Base-by-base conservation (phyloP, 2,329 filamentous ascomycete genomes). In the Claviceps sp. region DNA sequence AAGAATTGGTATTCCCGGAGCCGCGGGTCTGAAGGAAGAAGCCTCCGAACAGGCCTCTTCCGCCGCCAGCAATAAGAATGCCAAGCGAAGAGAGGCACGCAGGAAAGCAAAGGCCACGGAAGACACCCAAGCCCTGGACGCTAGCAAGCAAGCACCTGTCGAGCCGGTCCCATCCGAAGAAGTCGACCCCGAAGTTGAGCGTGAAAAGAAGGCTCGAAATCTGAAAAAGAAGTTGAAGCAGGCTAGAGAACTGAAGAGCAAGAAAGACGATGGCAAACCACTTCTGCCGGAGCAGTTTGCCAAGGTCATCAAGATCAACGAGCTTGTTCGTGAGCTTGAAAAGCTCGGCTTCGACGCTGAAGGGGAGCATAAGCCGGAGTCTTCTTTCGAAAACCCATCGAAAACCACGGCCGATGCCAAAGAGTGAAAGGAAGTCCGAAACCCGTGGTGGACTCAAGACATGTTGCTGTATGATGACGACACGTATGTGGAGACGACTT, bases 301-400 rank as follows among this genome's bases (percentile, higher is more conserved):
- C 60, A 98, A 98, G 72, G 88, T 98, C 52, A 94, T 95, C 66
- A 95, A 93, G 69, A 95, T 98, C 65, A 89, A 88, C 56, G 93
- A 98, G 71, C 77, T 98, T 49, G 83, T 96, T 53, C 80, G 89
- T 13, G 90, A 97, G 65, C 71, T 98, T 52, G 87, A 94, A 61
- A 77, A 79, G 2, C 74, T 98, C 30, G 91, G 91, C 0, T 89
- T 97, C 56, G 85, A 94, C 65, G 70, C 79, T 1, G 85, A 94
- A 9, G 88, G 84, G 2, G 85, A 90, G 57, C 69, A 70, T 1
- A 74, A 73, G 57, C 52, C 54, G 6, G 57, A 60, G 43, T 14
- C 46, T 4, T n/a, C 45, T 5, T 18, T 40, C 2, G 56, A 57
- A 22, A 53, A 52, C 3, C 45, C 42, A 5, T 18, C 51, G 3